Percentiles rank a stretch among this genome's conserved stretches.
Conservation (phyloP, 2,329 filamentous ascomycete species). For the Seiridium cupressi region DNA sequence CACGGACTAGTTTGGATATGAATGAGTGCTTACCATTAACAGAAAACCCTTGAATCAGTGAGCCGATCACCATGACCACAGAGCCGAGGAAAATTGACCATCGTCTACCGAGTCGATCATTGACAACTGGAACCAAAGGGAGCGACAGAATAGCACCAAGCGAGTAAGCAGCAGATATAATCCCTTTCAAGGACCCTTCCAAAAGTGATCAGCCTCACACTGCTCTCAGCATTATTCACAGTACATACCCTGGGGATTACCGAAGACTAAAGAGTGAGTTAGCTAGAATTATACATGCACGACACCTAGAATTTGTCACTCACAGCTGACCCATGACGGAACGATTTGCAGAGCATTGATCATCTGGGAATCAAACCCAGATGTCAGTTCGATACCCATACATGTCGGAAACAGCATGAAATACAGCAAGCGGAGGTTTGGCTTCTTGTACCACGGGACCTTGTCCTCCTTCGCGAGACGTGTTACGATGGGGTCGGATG, state of each 20-base stretch:
- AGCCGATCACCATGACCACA: constrained; percentile 51
- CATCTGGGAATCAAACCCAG: constrained; percentile 44
- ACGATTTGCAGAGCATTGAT: constrained; percentile 44
- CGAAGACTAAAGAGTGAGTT: constrained; percentile 21
- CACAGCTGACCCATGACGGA: constrained; percentile 32
- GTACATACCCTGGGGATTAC: constrained; percentile 18
- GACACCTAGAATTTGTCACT: constrained; percentile 11
- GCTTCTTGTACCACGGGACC: constrained; percentile 55
- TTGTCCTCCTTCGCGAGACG: constrained; percentile 37
- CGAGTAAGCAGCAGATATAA: constrained; percentile 58
- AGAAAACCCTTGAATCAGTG: constrained; percentile 53
- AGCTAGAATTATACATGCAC: neutral
- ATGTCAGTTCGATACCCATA: constrained; percentile 57
- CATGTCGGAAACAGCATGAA: constrained; percentile 57
- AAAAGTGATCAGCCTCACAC: constrained; percentile 18
- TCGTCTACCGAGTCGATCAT: constrained; percentile 53
- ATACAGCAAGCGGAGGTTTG: constrained; percentile 56
- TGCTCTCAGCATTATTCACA: constrained; percentile 32
- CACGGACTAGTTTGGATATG: neutral
- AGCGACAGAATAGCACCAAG: constrained; percentile 58
- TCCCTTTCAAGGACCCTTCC: constrained; percentile 44
- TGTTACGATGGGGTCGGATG: constrained; percentile 38
- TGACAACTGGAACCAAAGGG: constrained; percentile 55
- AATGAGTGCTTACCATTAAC: neutral
- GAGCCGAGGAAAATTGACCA: constrained; percentile 57